Percentiles rank a stretch among this genome's conserved stretches.
Conservation (phyloP, 2,329 filamentous ascomycete species). For the Lasiodiplodia hormozganensis region DNA sequence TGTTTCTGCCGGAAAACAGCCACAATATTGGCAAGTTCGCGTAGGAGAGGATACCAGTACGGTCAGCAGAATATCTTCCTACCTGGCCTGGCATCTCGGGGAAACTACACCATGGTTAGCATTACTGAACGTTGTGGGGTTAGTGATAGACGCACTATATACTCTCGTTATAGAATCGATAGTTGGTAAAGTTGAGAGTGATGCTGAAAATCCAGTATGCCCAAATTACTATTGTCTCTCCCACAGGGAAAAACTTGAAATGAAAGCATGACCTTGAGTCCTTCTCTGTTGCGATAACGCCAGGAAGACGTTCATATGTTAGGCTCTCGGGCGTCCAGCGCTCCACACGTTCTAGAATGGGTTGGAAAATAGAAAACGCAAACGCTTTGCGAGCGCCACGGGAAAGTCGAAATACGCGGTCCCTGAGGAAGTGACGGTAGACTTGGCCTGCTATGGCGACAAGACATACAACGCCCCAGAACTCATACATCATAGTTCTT, state of each 20-base stretch:
- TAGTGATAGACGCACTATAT: conserved; percentile 1
- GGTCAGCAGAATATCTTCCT: conserved; percentile 8
- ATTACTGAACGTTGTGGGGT: not conserved
- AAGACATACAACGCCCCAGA: conserved; percentile 4
- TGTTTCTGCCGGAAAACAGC: conserved; percentile 72
- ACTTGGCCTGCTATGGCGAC: conserved; percentile 2
- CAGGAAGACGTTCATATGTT: conserved; percentile 4
- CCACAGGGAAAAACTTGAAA: conserved; percentile 11
- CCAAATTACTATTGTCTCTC: conserved; percentile 12
- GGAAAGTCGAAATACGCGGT: not conserved
- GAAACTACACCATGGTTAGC: not conserved
- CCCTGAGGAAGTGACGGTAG: conserved; percentile 8
- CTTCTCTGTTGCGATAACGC: conserved; percentile 7
- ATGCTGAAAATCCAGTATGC: conserved; percentile 12
- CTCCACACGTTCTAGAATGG: not conserved
- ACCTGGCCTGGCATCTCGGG: conserved; percentile 6
- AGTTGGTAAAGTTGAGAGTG: conserved; percentile 9
- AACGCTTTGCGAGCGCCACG: not conserved
- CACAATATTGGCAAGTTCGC: conserved; percentile 52
- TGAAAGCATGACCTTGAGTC: conserved; percentile 15
- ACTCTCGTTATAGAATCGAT: conserved; percentile 18
- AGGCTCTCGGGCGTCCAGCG: conserved; percentile 11
- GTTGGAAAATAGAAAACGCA: conserved; percentile 2
- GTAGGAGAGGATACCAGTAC: conserved; percentile 11
- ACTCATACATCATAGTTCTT: conserved; percentile 6